Evolutionary conservation across 345 rosid genomes (phyloP), one percentile per base, ranked within the genome.

Genomic region (Salix suchowensis): DNA sequence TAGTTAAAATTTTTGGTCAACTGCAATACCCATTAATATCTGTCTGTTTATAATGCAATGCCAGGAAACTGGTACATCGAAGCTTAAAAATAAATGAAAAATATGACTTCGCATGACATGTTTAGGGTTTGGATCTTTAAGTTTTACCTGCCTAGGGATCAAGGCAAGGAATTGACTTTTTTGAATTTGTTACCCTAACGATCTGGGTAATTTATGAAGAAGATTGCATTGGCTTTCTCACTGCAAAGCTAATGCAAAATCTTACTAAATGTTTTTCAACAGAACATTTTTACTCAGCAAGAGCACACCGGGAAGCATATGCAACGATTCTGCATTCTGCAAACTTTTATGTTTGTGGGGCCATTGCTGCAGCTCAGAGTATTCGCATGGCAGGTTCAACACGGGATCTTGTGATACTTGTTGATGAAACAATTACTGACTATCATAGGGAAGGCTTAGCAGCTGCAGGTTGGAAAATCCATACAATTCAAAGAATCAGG

Each of bases 291-390:
- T 78, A 91, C 85, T 90, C 94, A 0, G 89, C 83, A 81, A 83
- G 85, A 72, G 83, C 87, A 30, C 85, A 82, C 80, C 87, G 88
- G 74, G 94, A 94, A 86, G 96, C 96, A 28, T 92, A 91, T 66
- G 98, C 92, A 11, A 94, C 97, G 23, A 89, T 94, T 81, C 85
- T 94, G 74, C 98, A 94, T 77, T 94, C 98, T 66, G 98, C 97
- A 10, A 88, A 91, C 67, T 19, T 84, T 11, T 92, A 94, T 52
- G 97, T 92, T 30, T 94, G 97, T 67, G 98, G 97, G 70, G 98
- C 98, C 83, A 92, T 92, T 46, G 81, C 88, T 76, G 97, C 96
- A 26, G 97, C 96, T 14, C 93, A 89, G 78, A 92, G 97, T 73
- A 92, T 94, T 72, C 93, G 94, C 70, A 91, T 91, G 96, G 85